Percentiles rank a stretch among this genome's conserved stretches.
Conservation (phyloP, 805 yeast genomes). For the Yamadazyma akitaensis region DNA sequence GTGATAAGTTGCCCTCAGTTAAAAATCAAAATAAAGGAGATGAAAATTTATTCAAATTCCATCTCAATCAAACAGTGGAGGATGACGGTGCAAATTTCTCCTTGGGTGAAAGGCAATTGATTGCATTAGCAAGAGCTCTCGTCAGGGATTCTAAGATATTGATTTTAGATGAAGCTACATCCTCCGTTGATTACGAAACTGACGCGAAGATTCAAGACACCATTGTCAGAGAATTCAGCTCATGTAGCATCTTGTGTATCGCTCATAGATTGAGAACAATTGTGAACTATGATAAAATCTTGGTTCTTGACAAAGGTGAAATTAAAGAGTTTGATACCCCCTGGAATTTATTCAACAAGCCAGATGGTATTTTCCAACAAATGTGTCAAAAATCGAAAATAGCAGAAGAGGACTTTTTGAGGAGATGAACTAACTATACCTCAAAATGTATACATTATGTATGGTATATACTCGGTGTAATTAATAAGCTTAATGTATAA, state of each 20-base stretch:
- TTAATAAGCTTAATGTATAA: no score
- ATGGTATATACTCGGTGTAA: no score
- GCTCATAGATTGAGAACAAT: constrained; percentile 84
- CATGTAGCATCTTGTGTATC: constrained; percentile 79
- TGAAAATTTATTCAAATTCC: constrained; percentile 34
- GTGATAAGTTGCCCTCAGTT: constrained; percentile 19
- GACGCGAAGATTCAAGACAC: constrained; percentile 77
- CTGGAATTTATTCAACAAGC: constrained; percentile 52
- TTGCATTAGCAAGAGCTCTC: constrained; percentile 82
- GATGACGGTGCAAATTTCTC: constrained; percentile 75
- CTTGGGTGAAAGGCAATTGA: constrained; percentile 72
- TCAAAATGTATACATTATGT: no score
- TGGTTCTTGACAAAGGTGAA: constrained; percentile 80
- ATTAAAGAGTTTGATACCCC: constrained; percentile 77
- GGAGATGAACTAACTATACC: background rate
- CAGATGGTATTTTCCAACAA: constrained; percentile 55
- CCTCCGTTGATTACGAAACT: constrained; percentile 81
- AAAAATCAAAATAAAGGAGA: constrained; percentile 26
- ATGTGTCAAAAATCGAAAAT: constrained; percentile 62
- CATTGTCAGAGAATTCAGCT: constrained; percentile 61
- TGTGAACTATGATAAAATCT: constrained; percentile 67
- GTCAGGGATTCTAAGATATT: constrained; percentile 72
- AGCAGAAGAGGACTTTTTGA: constrained; percentile 40
- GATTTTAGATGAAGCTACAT: constrained; percentile 82
- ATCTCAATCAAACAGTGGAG: constrained; percentile 46